phyloP scores from a whole-genome alignment of 345 rosid species.

The Raphanus sativus region DNA sequence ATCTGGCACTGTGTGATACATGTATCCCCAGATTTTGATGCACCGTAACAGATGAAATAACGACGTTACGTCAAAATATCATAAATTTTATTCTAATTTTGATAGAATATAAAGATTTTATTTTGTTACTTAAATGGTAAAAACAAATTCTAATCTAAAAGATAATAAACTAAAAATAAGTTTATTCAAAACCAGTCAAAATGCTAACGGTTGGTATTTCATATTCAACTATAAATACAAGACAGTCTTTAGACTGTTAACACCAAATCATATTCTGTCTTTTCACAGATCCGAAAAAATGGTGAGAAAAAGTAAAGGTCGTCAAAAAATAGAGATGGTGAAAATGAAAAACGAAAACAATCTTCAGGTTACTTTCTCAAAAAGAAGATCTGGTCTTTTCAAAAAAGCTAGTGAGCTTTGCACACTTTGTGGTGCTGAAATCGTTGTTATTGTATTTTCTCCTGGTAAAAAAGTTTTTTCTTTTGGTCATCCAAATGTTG shows the following conservation, averaged over 20 bases:
- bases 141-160: neutral
- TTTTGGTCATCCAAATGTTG: constrained; percentile 59
- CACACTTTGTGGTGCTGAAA: constrained; percentile 23
- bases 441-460: constrained; percentile 28
- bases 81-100: constrained; percentile 8
- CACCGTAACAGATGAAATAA: constrained; percentile 1
- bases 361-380: constrained; percentile 33
- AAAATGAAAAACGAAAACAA: constrained; percentile 30
- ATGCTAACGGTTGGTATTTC: neutral
- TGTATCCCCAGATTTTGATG: neutral
- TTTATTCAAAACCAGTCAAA: neutral
- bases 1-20: neutral
- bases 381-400: constrained; percentile 34
- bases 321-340: constrained; percentile 27
- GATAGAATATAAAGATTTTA: constrained; percentile 8
- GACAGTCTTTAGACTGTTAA: neutral
- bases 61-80: neutral
- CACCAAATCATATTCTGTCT: neutral
- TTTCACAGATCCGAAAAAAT: neutral
- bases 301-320: constrained; percentile 43
- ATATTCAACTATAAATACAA: constrained; percentile 23
- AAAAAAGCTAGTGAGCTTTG: constrained; percentile 36
- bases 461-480: constrained; percentile 47
- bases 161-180: neutral
- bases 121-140: neutral